phyloP scores from a whole-genome alignment of 169 alveolate species.

The Blepharisma undulans region DNA sequence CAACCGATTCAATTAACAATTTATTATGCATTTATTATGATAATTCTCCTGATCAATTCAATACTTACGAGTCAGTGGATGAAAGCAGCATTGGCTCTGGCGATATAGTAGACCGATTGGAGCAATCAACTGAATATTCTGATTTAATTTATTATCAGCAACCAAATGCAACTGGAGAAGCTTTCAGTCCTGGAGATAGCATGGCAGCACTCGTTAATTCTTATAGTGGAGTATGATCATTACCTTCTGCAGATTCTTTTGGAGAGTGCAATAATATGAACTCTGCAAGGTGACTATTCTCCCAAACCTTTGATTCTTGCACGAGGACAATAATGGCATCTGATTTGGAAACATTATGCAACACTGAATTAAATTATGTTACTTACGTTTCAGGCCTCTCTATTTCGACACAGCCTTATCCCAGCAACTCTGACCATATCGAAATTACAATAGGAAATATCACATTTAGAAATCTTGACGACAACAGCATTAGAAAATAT shows the following conservation, averaged over 20 bases:
- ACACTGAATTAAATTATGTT: not conserved
- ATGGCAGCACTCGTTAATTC: not conserved
- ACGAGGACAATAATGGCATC: not conserved
- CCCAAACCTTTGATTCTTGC: not conserved
- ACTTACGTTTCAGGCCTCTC: not conserved
- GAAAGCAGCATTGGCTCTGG: not conserved
- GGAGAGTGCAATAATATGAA: constrained; percentile 5
- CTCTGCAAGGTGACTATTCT: not conserved
- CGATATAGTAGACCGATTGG: not conserved
- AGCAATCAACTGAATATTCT: not conserved
- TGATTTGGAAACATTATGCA: not conserved
- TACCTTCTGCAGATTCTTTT: constrained; percentile 29
- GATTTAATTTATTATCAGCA: not conserved
- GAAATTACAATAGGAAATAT: not conserved
- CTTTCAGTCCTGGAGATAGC: not conserved
- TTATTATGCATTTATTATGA: constrained; percentile 6
- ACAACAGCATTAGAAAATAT: not conserved
- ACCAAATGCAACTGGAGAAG: not conserved
- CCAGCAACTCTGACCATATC: not conserved
- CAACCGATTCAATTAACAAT: not conserved
- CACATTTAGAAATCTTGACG: not conserved
- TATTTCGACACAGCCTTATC: not conserved
- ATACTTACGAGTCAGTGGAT: not conserved
- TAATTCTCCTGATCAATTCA: constrained; percentile 11
- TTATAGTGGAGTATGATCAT: not conserved